Conservation (phyloP, 2,329 filamentous ascomycete species). For the Fusarium sterilihyphosum region DNA sequence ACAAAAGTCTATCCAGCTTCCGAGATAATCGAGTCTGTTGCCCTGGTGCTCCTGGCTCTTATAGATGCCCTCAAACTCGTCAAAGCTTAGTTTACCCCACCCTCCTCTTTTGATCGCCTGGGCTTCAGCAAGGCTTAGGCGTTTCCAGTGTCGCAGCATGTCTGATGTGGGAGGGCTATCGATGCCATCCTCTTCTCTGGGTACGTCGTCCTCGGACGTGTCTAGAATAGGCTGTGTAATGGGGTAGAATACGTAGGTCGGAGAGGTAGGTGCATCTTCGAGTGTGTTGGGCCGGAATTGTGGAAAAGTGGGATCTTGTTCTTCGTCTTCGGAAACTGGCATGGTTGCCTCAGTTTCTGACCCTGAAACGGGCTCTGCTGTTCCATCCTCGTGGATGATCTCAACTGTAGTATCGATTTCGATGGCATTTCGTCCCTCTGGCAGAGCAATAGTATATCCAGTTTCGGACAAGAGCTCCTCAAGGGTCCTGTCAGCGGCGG, state of each 20-base stretch:
- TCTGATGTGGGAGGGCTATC: slow-evolving; percentile 39
- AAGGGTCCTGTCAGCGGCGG: slow-evolving; percentile 41
- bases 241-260: slow-evolving; percentile 35
- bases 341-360: slow-evolving; percentile 29
- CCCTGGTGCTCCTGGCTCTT: slow-evolving; percentile 70
- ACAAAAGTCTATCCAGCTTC: slow-evolving; percentile 89
- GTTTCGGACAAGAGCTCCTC: slow-evolving; percentile 54
- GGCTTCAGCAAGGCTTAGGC: slow-evolving; percentile 71
- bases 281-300: slow-evolving; percentile 72
- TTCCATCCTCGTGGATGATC: slow-evolving; percentile 37
- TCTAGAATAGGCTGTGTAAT: slow-evolving; percentile 20
- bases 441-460: slow-evolving; percentile 56
- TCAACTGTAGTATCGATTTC: slow-evolving; percentile 46
- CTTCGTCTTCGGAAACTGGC: slow-evolving; percentile 43
- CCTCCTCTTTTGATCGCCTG: slow-evolving; percentile 79
- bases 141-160: slow-evolving; percentile 60
- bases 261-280: slow-evolving; percentile 29
- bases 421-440: slow-evolving; percentile 46
- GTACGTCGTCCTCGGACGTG: background rate
- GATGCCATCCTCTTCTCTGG: slow-evolving; percentile 20
- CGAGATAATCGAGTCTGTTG: slow-evolving; percentile 80
- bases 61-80: slow-evolving; percentile 83
- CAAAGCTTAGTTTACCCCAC: slow-evolving; percentile 78
- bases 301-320: slow-evolving; percentile 71
- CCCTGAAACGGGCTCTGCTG: slow-evolving; percentile 17